Evolutionary conservation across 2,329 filamentous ascomycete species (phyloP), one percentile per base, ranked within the genome.

Genomic region (Phoma sp.): DNA sequence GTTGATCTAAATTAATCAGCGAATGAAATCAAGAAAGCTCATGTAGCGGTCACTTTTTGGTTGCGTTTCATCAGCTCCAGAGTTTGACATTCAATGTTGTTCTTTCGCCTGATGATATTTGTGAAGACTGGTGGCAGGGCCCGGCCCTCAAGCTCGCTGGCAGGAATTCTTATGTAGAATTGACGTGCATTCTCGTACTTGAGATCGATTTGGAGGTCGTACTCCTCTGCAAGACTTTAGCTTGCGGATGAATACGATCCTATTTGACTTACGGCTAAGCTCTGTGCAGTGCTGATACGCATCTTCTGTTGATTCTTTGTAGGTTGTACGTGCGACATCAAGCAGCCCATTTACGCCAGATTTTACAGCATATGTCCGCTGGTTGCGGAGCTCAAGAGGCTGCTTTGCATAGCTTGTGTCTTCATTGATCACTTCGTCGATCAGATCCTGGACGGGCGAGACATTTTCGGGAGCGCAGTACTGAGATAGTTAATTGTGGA

Each of bases 281-380:
- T 86, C 82, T 22, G 84, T 81, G 2, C 93, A 81, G 69, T 93
- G 85, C 46, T 88, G 81, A 61, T 89, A 83, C 4, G 91, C 85
- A 71, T 96, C 91, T 43, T 89, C 84, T 4, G 88, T 95, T 1
- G 89, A 86, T 71, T 98, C 93, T 65, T 95, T 96, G 76, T 95
- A 97, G 0, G 91, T 91, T 66, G 92, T 89, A 4, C 93, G 85
- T 30, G 91, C 90, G 33, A 97, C 89, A 74, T 97, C 93, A 4
- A 98, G 83, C 52, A 97, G 83, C 2, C 90, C 90, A 64, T 91
- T 92, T 37, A 95, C 86, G 0, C 91, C 90, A 40, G 91, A 86
- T 83, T 89, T 95, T 29, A 98, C 88, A 22, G 93, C 93, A 76
- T 96, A 97, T 0, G 89, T 90, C 59, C 93, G 83, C 70, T 98